Evolutionary conservation across 345 rosid species (phyloP), one percentile per base, ranked within the genome.

Genomic region (Acer yangbiense): DNA sequence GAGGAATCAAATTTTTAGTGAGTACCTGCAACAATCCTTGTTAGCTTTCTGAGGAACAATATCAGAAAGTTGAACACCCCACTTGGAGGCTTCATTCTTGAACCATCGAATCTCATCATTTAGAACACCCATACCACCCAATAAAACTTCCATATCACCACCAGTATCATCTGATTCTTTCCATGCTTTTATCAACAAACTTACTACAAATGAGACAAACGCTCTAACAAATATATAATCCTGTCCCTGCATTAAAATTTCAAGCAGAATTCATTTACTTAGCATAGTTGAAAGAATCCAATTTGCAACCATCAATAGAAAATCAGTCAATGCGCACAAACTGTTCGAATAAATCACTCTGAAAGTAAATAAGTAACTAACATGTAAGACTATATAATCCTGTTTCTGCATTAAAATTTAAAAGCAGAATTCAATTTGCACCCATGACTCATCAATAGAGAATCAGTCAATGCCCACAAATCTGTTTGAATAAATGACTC

Each of bases 71-170:
- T 88, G 78, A 82, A 92, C 90, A 20, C 61, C 89, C 93, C 96
- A 91, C 41, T 84, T 89, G 52, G 92, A 82, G 55, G 93, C 96
- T 83, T 92, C 90, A 48, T 78, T 84, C 81, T 93, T 91, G 81
- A 95, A 93, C 98, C 98, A 95, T 1, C 71, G 80, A 71, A 95
- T 82, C 81, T 95, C 99, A 68, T 90, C 96, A 27, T 77, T 85
- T 20, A 93, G 77, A 75, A 93, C 76, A 20, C 91, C 88, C 69
- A 91, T 25, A 25, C 93, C 97, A 2, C 94, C 86, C 60, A 95
- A 79, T 10, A 95, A 79, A 18, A 88, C 88, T 80, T 93, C 25
- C 25, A 23, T 81, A 80, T 93, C 96, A 16, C 74, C 60, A n/a
- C 74, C 60, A 32, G 62, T 44, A 71, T 93, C 87, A 67, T 83